These are phyloP conservation scores for Calycina herbarum DNA, from an alignment of 2,329 filamentous ascomycete species.

Conservation along the genomic window DNA sequence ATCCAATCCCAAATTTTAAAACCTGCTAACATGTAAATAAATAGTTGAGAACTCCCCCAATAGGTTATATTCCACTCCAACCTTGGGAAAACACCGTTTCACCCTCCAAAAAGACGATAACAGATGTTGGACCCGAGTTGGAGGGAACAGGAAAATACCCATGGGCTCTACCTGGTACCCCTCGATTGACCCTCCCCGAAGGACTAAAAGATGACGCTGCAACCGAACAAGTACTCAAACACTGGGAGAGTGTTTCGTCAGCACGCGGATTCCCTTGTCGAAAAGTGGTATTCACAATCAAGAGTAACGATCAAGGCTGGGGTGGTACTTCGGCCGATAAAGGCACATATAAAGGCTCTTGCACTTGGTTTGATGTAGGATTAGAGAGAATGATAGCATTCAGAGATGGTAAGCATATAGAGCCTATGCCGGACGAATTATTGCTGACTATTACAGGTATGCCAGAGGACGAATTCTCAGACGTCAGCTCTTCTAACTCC, in stretches of 20 bases:
- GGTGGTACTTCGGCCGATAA: constrained; percentile 37
- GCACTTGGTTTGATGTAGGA: constrained; percentile 65
- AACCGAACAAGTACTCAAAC: constrained; percentile 25
- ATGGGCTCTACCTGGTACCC: constrained; percentile 11
- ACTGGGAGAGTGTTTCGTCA: constrained; percentile 23
- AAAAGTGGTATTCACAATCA: constrained; percentile 61
- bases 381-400: constrained; percentile 54
- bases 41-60: constrained; percentile 35
- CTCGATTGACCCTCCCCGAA: constrained; percentile 4
- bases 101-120: background rate
- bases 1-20: background rate
- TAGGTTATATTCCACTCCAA: constrained; percentile 23
- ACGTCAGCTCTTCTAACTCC: background rate
- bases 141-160: constrained; percentile 12
- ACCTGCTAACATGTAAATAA: constrained; percentile 9
- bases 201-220: background rate
- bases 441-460: background rate
- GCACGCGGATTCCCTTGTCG: constrained; percentile 48
- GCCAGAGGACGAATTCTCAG: constrained; percentile 5
- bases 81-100: constrained; percentile 5
- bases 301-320: constrained; percentile 61
- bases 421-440: background rate
- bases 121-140: constrained; percentile 15
- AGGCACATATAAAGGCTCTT: constrained; percentile 50
- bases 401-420: constrained; percentile 23